These are phyloP conservation scores for Hibiscus trionum DNA, from an alignment of 345 rosid genomes.

Conservation along the genomic window DNA sequence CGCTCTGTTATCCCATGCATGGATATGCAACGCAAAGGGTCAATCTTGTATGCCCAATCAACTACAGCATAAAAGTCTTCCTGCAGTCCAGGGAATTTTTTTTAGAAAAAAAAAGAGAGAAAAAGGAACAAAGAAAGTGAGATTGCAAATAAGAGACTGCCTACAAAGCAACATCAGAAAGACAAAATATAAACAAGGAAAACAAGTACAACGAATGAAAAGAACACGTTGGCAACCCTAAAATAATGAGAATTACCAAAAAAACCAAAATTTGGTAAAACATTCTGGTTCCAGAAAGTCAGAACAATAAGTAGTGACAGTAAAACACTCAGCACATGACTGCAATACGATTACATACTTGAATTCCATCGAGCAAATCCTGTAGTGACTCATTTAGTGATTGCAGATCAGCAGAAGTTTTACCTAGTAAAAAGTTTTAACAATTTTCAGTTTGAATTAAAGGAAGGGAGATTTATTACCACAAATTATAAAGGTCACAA, in stretches of 20 bases:
- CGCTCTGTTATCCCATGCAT: constrained; percentile 98
- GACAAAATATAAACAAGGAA: background rate
- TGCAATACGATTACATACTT: too few relatives aligned
- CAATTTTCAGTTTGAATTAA: too few relatives aligned
- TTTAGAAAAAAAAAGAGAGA: too few relatives aligned
- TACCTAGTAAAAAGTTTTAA: too few relatives aligned
- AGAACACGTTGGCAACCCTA: background rate
- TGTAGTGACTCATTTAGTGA: too few relatives aligned
- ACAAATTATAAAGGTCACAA: too few relatives aligned
- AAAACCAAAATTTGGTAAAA: background rate
- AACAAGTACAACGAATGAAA: background rate
- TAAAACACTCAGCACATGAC: too few relatives aligned
- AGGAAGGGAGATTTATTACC: too few relatives aligned
- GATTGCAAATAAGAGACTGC: background rate
- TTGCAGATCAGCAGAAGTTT: too few relatives aligned
- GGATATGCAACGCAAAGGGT: constrained; percentile 95
- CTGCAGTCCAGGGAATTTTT: constrained; percentile 30
- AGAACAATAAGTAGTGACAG: too few relatives aligned
- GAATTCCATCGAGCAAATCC: too few relatives aligned
- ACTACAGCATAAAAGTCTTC: constrained; percentile 98
- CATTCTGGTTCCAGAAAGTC: background rate
- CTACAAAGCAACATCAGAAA: background rate
- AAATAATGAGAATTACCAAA: background rate
- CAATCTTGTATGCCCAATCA: constrained; percentile 99
- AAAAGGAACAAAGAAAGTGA: background rate